These are phyloP conservation scores for Harringtonia lauricola DNA, from an alignment of 2,329 filamentous ascomycete genomes.

Conservation along the genomic window DNA sequence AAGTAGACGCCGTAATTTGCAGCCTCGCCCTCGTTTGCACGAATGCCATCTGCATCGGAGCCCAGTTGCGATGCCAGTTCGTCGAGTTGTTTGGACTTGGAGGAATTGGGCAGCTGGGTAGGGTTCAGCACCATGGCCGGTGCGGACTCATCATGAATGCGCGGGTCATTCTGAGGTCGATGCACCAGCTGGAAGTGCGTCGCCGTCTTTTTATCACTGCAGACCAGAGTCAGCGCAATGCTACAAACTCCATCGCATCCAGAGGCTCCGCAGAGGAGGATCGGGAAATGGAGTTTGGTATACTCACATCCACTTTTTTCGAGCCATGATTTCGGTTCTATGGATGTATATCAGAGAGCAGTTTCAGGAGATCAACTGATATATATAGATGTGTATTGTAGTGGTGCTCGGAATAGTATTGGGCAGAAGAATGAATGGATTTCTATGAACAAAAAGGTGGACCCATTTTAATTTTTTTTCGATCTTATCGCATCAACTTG, in stretches of 20 bases:
- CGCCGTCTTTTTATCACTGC: conserved; percentile 74
- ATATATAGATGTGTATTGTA: too few species aligned
- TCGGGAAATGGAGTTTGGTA: not conserved
- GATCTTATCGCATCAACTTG: conserved; percentile 7
- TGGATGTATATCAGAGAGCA: not conserved
- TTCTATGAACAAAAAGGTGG: not conserved
- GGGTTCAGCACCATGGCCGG: conserved; percentile 85
- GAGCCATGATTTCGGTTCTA: conserved; percentile 10
- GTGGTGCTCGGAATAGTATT: too few species aligned
- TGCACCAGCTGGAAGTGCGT: conserved; percentile 91
- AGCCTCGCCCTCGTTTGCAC: conserved; percentile 90
- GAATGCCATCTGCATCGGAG: conserved; percentile 50
- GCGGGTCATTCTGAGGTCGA: conserved; percentile 91
- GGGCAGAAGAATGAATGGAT: too few species aligned
- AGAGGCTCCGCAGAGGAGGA: not conserved
- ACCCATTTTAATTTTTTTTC: conserved; percentile 5
- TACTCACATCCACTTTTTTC: conserved; percentile 24
- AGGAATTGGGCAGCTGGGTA: conserved; percentile 35
- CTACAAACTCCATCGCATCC: not conserved
- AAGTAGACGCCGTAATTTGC: conserved; percentile 89
- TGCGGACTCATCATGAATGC: conserved; percentile 84
- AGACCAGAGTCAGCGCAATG: conserved; percentile 14
- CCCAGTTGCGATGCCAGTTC: conserved; percentile 73
- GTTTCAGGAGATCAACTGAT: too few species aligned
- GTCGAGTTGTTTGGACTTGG: conserved; percentile 53